Conservation (phyloP, 2,329 filamentous ascomycete species). For the Pyrenophora teres region DNA sequence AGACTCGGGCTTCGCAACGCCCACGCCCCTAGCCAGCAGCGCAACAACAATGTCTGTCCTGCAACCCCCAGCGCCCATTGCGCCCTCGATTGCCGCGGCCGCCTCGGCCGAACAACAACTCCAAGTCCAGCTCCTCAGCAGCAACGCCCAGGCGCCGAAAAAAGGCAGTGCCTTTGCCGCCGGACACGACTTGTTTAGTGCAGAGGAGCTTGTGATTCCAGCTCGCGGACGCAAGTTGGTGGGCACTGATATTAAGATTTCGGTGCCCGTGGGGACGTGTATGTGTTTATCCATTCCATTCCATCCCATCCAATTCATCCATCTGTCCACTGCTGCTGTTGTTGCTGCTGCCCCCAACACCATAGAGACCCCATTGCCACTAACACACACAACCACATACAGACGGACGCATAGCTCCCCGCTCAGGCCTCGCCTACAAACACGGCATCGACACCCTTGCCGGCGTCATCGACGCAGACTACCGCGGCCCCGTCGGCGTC, state of each 20-base stretch:
- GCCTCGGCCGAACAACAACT: conserved; percentile 59
- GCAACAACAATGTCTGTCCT: conserved; percentile 22
- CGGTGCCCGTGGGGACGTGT: conserved; percentile 90
- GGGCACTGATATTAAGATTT: conserved; percentile 88
- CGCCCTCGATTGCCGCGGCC: conserved; percentile 29
- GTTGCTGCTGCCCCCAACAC: too few relatives aligned
- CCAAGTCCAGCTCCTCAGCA: conserved; percentile 84
- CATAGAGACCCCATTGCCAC: too few relatives aligned
- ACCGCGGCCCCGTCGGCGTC: conserved; percentile 91
- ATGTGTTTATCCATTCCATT: conserved; percentile 45
- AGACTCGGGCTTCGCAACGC: conserved; percentile 44
- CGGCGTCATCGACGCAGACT: conserved; percentile 97
- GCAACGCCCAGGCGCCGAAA: conserved; percentile 79
- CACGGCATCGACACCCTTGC: conserved; percentile 96
- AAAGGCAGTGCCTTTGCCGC: conserved; percentile 88
- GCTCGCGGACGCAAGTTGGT: conserved; percentile 83
- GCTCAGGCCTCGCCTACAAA: conserved; percentile 89
- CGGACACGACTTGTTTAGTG: conserved; percentile 89
- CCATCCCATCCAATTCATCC: too few relatives aligned
- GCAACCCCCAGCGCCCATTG: conserved; percentile 31
- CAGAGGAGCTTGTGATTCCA: conserved; percentile 75
- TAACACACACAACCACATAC: background rate
- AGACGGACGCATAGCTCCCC: conserved; percentile 89
- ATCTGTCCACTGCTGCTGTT: too few relatives aligned
- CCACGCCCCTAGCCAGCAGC: conserved; percentile 37